Percentiles rank a stretch among this genome's conserved stretches.
These are phyloP conservation scores for Candida tetrigidarum DNA, from an alignment of 1,139 yeast genomes.

Conservation along the genomic window DNA sequence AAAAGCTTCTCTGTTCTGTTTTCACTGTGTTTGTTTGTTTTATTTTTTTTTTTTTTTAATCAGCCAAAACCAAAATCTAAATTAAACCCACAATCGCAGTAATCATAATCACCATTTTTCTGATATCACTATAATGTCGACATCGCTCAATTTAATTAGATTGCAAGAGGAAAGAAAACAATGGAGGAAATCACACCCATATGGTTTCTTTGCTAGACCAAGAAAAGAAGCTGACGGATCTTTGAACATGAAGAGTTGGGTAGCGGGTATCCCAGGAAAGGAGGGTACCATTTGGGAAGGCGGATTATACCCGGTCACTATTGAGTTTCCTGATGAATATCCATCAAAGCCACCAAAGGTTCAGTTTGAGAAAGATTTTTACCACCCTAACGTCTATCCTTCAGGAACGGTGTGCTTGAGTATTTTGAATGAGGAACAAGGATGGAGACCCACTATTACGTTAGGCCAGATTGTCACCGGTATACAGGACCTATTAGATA, in stretches of 20 bases:
- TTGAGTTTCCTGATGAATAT: conserved; percentile 85
- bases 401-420: conserved; percentile 95
- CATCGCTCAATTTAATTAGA: conserved; percentile 72
- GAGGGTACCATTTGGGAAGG: conserved; percentile 85
- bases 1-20: too few relatives aligned
- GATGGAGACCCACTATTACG: conserved; percentile 98
- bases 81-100: too few relatives aligned
- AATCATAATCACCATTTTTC: neutral
- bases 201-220: conserved; percentile 96
- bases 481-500: conserved; percentile 85
- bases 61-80: neutral
- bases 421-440: conserved; percentile 92
- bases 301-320: conserved; percentile 85
- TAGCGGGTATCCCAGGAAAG: conserved; percentile 95
- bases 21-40: too few relatives aligned
- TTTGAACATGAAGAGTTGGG: conserved; percentile 85
- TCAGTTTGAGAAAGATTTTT: conserved; percentile 83
- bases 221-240: conserved; percentile 76
- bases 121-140: conserved; percentile 11
- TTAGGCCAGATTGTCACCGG: conserved; percentile 90
- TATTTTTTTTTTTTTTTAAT: neutral
- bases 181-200: conserved; percentile 99
- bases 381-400: conserved; percentile 97
- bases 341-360: conserved; percentile 98
- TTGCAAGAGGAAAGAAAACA: conserved; percentile 90